Evolutionary conservation across 352 stramenopile species (phyloP).

Genomic region (Hyaloperonospora arabidopsidis): DNA sequence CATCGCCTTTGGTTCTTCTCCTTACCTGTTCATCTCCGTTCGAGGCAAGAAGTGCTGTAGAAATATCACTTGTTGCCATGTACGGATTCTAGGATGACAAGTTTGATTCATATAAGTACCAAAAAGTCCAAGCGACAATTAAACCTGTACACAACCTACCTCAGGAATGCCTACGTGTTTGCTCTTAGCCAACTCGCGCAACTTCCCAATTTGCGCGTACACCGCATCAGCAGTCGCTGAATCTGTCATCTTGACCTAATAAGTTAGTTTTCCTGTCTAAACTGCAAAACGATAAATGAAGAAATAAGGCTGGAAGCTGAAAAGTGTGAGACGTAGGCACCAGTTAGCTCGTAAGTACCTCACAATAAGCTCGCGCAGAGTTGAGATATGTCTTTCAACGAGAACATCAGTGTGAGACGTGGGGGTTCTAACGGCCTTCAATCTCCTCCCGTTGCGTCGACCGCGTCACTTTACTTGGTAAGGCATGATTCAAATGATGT

Average conservation of each 20-base stretch:
- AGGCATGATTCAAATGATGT: not conserved
- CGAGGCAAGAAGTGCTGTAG: conserved; percentile 21
- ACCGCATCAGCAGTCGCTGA: conserved; percentile 17
- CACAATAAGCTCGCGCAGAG: conserved; percentile 1
- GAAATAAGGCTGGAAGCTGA: not conserved
- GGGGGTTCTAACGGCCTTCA: not conserved
- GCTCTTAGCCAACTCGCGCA: conserved; percentile 15
- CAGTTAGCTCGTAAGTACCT: conserved; percentile 2
- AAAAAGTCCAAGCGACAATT: not conserved
- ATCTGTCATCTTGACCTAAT: conserved; percentile 13
- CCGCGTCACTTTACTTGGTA: not conserved
- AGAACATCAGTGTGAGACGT: conserved; percentile 4
- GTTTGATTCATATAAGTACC: not conserved
- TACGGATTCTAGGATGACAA: conserved; percentile 16
- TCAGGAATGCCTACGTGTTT: conserved; percentile 23
- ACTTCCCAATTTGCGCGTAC: conserved; percentile 21
- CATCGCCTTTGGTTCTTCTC: too few relatives aligned
- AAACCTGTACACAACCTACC: conserved; percentile 5
- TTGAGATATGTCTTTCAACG: not conserved
- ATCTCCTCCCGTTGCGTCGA: not conserved
- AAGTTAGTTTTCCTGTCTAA: not conserved
- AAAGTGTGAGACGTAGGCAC: conserved; percentile 18
- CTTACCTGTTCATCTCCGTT: conserved; percentile 28
- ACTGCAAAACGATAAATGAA: conserved; percentile 18
- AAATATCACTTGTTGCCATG: conserved; percentile 17